Evolutionary conservation across 306 rosid genomes (phyloP), one percentile per base, ranked within the genome.

Genomic region (Ammopiptanthus mongolicus): DNA sequence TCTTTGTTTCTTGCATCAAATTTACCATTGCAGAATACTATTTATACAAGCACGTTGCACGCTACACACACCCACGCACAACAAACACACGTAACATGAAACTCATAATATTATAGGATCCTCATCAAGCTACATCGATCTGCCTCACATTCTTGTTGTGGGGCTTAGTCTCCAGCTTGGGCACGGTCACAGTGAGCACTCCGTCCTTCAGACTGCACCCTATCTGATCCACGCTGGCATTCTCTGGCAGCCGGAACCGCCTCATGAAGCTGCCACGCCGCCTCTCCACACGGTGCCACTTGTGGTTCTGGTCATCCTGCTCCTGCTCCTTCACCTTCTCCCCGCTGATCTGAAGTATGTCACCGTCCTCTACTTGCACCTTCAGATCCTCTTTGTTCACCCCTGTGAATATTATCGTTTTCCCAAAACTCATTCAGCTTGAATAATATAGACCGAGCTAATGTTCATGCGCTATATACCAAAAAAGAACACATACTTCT

Each of bases 311-410:
- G 11, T 75, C 81, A 37, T 80, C 25, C 25, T 23, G 25, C 25
- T 23, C 80, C 63, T 74, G 33, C 55, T 81, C 90, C 77, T 78
- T 34, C 67, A 50, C 58, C 62, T 78, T 68, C 78, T 81, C 82
- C 21, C 90, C 87, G 18, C 82, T 81, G 25, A 87, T 80, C 73
- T 79, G 57, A 7, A 76, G 78, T 2, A 87, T 37, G 56, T 73
- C 74, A 5, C 39, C 55, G n/a, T 78, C 87, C 19, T 83, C 81
- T 48, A 81, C 86, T 5, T 76, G 46, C 51, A 87, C 80, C 77
- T 82, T 86, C 47, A 79, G 80, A 15, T 80, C 82, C 63, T 82
- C 86, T 41, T 77, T 82, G 55, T 48, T 63, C 80, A 83, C 82
- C 56, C 77, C 80, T 83, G 81, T 14, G 8, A 2, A 23, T 23